phyloP scores from a whole-genome alignment of 2,329 filamentous ascomycete genomes.

The Verticillium dahliae region DNA sequence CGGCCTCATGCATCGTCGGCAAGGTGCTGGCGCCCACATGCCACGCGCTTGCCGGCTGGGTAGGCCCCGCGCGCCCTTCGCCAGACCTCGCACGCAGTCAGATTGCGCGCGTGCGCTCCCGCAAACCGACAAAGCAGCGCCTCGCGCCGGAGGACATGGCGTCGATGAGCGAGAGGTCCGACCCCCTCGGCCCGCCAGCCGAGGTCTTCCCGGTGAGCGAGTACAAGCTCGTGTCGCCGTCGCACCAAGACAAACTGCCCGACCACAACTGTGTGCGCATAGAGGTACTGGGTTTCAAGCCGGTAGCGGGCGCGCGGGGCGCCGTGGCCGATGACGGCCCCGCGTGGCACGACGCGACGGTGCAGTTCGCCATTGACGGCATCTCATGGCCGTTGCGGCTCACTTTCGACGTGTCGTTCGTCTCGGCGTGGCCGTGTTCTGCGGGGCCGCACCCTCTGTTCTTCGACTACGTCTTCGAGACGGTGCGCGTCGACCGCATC shows the following conservation, averaged over 20 bases:
- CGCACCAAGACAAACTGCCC: constrained; percentile 46
- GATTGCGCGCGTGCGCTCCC: constrained; percentile 62
- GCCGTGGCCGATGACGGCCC: constrained; percentile 22
- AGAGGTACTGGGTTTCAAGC: constrained; percentile 57
- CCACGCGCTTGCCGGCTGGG: constrained; percentile 64
- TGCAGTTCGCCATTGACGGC: constrained; percentile 59
- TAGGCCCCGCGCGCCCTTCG: constrained; percentile 65
- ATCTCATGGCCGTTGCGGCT: constrained; percentile 58
- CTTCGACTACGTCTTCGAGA: constrained; percentile 60
- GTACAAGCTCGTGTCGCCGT: constrained; percentile 55
- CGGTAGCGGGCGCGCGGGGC: constrained; percentile 22
- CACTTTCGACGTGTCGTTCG: constrained; percentile 59
- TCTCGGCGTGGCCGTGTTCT: constrained; percentile 58
- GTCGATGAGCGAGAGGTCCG: constrained; percentile 60
- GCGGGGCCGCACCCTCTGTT: constrained; percentile 63
- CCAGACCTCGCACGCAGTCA: constrained; percentile 61
- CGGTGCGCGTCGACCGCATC: constrained; percentile 57
- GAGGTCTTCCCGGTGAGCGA: constrained; percentile 59
- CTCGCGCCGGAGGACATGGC: constrained; percentile 54
- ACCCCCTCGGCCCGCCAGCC: constrained; percentile 60
- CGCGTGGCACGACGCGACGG: constrained; percentile 50
- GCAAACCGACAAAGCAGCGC: constrained; percentile 43
- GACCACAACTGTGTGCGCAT: constrained; percentile 59
- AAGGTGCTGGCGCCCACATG: constrained; percentile 71
- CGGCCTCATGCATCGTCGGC: constrained; percentile 63